A percentile compares a stretch with the other conserved stretches of the same genome.
phyloP scores from a whole-genome alignment of 441 rosid genomes.

The Brassica balearica region DNA sequence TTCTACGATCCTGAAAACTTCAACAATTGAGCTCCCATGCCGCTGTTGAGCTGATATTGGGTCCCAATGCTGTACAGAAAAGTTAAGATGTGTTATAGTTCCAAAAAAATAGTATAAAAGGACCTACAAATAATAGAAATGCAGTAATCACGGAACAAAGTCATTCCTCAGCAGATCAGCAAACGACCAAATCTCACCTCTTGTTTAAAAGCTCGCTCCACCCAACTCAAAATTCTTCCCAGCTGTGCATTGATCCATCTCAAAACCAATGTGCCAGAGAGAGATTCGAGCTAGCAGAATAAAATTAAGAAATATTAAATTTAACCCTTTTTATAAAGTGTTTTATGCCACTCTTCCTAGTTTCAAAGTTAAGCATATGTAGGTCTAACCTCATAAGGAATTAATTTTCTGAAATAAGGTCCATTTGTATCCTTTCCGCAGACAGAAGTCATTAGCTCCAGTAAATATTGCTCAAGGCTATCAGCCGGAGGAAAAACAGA shows the following conservation, averaged over 20 bases:
- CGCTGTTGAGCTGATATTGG: constrained; percentile 97
- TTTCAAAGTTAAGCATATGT: constrained; percentile 21
- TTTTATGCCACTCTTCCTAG: constrained; percentile 21
- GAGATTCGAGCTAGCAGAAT: constrained; percentile 72
- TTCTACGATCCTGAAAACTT: constrained; percentile 95
- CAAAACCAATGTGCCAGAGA: constrained; percentile 94
- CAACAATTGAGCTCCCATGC: constrained; percentile 95
- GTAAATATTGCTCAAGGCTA: constrained; percentile 87
- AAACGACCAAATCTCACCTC: constrained; percentile 62
- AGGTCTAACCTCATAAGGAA: constrained; percentile 77
- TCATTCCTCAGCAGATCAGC: constrained; percentile 9
- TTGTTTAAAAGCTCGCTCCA: constrained; percentile 93
- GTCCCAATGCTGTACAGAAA: constrained; percentile 79
- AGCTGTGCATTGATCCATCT: constrained; percentile 98
- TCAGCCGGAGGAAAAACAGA: constrained; percentile 96
- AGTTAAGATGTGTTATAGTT: constrained; percentile 31
- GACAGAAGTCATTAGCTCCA: constrained; percentile 66
- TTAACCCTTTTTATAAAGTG: constrained; percentile 12
- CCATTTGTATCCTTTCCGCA: constrained; percentile 75
- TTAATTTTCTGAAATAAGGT: constrained; percentile 69
- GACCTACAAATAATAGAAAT: background rate
- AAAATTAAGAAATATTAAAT: constrained; percentile 21
- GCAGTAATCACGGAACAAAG: constrained; percentile 14
- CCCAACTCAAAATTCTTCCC: constrained; percentile 91
- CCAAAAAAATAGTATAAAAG: constrained; percentile 1